These are phyloP conservation scores for Vanilla planifolia DNA, from an alignment of 106 monocot genomes.

Conservation along the genomic window DNA sequence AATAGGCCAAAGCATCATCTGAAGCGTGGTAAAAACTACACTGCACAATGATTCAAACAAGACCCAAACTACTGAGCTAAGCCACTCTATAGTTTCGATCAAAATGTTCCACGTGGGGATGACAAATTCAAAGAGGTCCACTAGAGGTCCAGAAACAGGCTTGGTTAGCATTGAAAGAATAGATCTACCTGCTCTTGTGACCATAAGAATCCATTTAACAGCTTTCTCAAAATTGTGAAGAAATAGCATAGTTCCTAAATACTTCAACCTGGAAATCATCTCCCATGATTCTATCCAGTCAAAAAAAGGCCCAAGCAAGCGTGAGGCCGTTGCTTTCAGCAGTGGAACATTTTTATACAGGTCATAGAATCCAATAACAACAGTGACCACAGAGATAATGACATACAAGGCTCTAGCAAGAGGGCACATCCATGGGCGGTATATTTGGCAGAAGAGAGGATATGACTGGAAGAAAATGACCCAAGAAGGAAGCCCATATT, in stretches of 20 bases:
- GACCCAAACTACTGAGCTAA: conserved; percentile 42
- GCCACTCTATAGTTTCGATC: conserved; percentile 37
- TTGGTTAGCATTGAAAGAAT: conserved; percentile 48
- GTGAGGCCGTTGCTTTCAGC: conserved; percentile 75
- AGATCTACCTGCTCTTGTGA: conserved; percentile 43
- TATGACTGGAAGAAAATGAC: conserved; percentile 96
- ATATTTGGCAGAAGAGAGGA: conserved; percentile 75
- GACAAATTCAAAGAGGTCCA: conserved; percentile 53
- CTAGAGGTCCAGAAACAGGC: conserved; percentile 63
- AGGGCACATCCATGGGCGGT: conserved; percentile 98
- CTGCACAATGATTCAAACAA: conserved; percentile 46
- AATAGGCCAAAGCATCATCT: conserved; percentile 77
- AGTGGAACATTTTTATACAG: conserved; percentile 94
- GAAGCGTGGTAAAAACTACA: conserved; percentile 22
- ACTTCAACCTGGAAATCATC: conserved; percentile 88
- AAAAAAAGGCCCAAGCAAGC: conserved; percentile 85
- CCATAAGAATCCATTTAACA: conserved; percentile 68
- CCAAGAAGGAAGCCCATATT: conserved; percentile 98
- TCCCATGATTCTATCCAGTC: conserved; percentile 96
- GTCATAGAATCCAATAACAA: conserved; percentile 97
- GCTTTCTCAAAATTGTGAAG: conserved; percentile 92
- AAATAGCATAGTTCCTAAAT: conserved; percentile 94
- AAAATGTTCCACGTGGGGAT: conserved; percentile 61
- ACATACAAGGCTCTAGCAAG: conserved; percentile 72
- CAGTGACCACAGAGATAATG: conserved; percentile 69